These are phyloP conservation scores for Tetrahymena thermophila DNA, from an alignment of 73 alveolate species.

Conservation along the genomic window DNA sequence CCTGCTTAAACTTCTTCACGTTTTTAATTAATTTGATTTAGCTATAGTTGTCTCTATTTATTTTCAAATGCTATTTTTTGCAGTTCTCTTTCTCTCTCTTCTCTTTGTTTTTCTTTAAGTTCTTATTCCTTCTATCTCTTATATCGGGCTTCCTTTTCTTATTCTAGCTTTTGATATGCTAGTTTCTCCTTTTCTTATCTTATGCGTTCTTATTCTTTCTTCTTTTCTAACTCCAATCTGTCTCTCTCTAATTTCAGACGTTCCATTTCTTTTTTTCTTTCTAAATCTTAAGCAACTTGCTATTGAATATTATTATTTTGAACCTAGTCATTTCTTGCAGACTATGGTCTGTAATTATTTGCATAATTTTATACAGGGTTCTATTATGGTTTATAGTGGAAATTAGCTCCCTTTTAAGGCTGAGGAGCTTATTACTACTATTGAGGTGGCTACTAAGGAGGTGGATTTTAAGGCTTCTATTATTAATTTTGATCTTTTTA, in stretches of 20 bases:
- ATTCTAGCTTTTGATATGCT: neutral
- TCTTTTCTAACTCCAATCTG: neutral
- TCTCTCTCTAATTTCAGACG: neutral
- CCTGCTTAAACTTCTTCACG: neutral
- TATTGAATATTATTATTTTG: neutral
- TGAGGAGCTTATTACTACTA: neutral
- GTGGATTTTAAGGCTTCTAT: neutral
- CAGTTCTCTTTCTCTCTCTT: neutral
- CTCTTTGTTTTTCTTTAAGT: neutral
- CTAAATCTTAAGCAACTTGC: neutral
- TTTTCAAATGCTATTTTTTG: neutral
- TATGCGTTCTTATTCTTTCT: neutral
- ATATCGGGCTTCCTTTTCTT: neutral
- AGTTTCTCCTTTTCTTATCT: neutral
- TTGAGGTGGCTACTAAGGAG: neutral
- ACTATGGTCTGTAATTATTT: neutral
- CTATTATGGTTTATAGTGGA: neutral
- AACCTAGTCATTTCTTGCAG: neutral
- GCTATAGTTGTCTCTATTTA: neutral
- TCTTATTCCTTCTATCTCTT: neutral
- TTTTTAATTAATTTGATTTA: neutral
- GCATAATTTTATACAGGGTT: neutral
- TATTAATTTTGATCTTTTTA: neutral
- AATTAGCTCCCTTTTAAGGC: neutral
- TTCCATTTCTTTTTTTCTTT: neutral